phyloP scores from a whole-genome alignment of 2,329 filamentous ascomycete genomes.

The Pezicula carpinea region DNA sequence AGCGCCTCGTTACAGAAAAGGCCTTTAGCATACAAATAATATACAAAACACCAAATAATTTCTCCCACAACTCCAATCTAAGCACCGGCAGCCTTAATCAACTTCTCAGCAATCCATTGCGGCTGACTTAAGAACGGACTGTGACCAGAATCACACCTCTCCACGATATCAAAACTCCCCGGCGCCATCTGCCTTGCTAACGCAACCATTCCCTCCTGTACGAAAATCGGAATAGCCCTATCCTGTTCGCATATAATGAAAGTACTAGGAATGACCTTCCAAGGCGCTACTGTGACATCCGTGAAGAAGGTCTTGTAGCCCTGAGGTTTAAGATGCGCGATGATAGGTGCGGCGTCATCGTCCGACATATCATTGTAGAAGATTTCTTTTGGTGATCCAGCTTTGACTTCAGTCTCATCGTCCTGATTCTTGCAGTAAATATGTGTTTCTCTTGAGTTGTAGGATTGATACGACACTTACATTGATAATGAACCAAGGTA shows the following conservation, averaged over 20 bases:
- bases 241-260: conserved; percentile 37
- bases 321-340: conserved; percentile 23
- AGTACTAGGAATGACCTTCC: conserved; percentile 33
- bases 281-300: conserved; percentile 30
- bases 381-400: conserved; percentile 15
- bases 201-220: conserved; percentile 33
- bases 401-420: conserved; percentile 10
- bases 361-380: conserved; percentile 33
- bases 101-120: conserved; percentile 12
- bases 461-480: conserved; percentile 1
- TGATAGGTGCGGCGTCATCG: conserved; percentile 14
- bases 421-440: not conserved
- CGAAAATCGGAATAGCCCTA: conserved; percentile 29
- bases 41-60: too few relatives aligned
- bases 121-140: conserved; percentile 20
- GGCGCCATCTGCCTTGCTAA: conserved; percentile 8
- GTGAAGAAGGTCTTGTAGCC: conserved; percentile 22
- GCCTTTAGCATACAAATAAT: too few relatives aligned
- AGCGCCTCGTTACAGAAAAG: too few relatives aligned
- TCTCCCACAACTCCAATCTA: too few relatives aligned
- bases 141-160: conserved; percentile 14
- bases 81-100: conserved; percentile 12
- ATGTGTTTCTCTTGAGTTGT: not conserved
- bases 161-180: conserved; percentile 16
- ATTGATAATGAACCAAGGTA: conserved; percentile 14